Evolutionary conservation across 2,329 filamentous ascomycete species (phyloP), one percentile per base, ranked within the genome.

Genomic region (Trichoderma asperellum): DNA sequence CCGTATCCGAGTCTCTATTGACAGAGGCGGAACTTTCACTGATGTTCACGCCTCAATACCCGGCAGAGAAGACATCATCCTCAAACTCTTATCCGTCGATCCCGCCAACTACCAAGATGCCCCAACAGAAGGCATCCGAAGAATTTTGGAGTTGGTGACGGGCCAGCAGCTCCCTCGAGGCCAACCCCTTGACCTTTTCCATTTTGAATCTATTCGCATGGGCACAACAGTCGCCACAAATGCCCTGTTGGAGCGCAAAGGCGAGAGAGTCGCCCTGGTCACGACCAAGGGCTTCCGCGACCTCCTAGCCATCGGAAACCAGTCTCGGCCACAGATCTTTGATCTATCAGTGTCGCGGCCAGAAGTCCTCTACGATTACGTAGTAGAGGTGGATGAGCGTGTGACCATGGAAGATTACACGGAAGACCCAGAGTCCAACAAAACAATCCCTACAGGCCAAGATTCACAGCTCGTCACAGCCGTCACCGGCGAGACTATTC

Each of bases 151-250:
- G 73, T 73, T 75, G 18, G 79, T 77, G 6, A 76, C 77, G 1
- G 75, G 75, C 4, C 74, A 74, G 6, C 70, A 76, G 2, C 74
- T 81, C 18, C 78, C 80, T 0, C 74, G 79, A 5, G 79, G 78
- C 0, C 73, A 77, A 1, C 68, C 77, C 7, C 63, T 82, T 12
- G 78, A 81, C 12, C 76, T 80, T 1, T 76, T 75, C 0, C 74
- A 77, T 12, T 77, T 83, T 47, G 89, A 91, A 76, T 91, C 88
- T 68, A 92, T 93, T 74, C 88, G 91, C 27, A 93, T 93, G 90
- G 91, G 91, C n/a, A 93, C 91, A 0, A 93, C 91, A 0, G 91
- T 93, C 2, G 91, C 91, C 1, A 93, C 91, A 0, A 93, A 93
- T 77, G 91, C 91, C 1, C 79, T 93, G n/a, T 80, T 93, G 1